Base-by-base conservation (phyloP, 2,329 filamentous ascomycete species). In the Ceratocystis huliohia region DNA sequence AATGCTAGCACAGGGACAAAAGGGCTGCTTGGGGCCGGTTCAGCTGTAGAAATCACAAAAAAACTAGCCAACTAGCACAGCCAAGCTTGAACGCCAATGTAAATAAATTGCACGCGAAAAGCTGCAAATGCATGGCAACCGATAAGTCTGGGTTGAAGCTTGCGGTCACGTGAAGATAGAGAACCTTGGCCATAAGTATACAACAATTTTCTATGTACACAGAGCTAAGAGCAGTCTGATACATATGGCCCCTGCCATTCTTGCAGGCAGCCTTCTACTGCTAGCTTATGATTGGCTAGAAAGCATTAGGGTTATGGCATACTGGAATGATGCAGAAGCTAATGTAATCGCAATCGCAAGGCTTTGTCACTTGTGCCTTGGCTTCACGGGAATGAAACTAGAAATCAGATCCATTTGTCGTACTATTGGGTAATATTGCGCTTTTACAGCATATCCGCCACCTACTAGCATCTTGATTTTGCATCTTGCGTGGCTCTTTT, bases 31-130 rank as follows among this genome's bases (percentile, higher is more conserved):
- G 13, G 30, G 37, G 13, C 37, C 37, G 37, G 37, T 0, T 62
- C 4, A 8, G 33, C 41, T 33, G 37, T 62, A 6, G n/a, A n/a
- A 30, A 59, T 3, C 25, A 46, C 41, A 41, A 61, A 59, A 50
- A 50, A 53, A 20, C 15, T 33, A 45, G 45, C 37, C 41, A 48
- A 50, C 13, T 28, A 30, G 59, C 28, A 5, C 8, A 28, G 44
- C 37, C 25, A 63, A 63, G 61, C 25, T 48, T 59, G 56, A 59
- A n/a, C 37, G 48, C 64, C n/a, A 22, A 45, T 30, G 66, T 67
- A 67, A 67, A 67, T 67, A 67, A 65, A 61, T 67, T 41, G 62
- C 30, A 67, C 66, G 66, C 66, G 66, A 67, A 67, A 67, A 67
- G 63, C 41, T 59, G 41, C 65, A 63, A 61, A 64, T 37, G 53